These are phyloP conservation scores for Apophysomyces ossiformis DNA, from an alignment of 371 early-diverging fungal species.

Conservation along the genomic window DNA sequence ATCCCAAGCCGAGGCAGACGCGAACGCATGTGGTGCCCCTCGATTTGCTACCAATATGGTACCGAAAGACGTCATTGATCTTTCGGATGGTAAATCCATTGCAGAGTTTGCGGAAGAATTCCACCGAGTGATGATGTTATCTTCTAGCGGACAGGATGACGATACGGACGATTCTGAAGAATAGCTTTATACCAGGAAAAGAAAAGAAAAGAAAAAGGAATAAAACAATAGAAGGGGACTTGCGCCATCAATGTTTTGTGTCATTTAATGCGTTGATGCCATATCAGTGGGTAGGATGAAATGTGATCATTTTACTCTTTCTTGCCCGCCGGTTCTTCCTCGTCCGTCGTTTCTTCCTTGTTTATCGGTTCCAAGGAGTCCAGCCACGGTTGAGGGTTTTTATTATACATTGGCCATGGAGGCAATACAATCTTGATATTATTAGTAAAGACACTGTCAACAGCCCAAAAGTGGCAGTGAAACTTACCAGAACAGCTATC, in stretches of 20 bases:
- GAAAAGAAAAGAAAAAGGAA: no score
- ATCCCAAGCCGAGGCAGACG: slow-evolving; percentile 56
- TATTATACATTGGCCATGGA: slow-evolving; percentile 33
- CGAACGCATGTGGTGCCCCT: slow-evolving; percentile 46
- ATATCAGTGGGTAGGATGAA: background rate
- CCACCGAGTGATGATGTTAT: slow-evolving; percentile 49
- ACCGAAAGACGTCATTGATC: slow-evolving; percentile 77
- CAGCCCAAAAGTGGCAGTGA: background rate
- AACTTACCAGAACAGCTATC: slow-evolving; percentile 18
- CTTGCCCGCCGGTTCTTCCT: background rate
- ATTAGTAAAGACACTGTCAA: no score
- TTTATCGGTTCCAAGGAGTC: background rate
- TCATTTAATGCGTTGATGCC: background rate
- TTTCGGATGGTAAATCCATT: slow-evolving; percentile 74
- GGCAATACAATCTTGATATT: slow-evolving; percentile 21
- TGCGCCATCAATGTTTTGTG: background rate
- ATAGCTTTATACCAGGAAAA: background rate
- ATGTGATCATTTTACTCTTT: background rate
- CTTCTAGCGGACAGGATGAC: slow-evolving; percentile 13
- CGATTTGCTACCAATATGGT: slow-evolving; percentile 70
- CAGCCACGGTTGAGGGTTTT: slow-evolving; percentile 25
- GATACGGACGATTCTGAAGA: slow-evolving; percentile 22
- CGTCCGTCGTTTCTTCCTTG: background rate
- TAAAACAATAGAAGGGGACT: no score
- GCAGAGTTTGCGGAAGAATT: slow-evolving; percentile 76